phyloP scores from a whole-genome alignment of 2,329 filamentous ascomycete genomes.

The Xylaria sp. region DNA sequence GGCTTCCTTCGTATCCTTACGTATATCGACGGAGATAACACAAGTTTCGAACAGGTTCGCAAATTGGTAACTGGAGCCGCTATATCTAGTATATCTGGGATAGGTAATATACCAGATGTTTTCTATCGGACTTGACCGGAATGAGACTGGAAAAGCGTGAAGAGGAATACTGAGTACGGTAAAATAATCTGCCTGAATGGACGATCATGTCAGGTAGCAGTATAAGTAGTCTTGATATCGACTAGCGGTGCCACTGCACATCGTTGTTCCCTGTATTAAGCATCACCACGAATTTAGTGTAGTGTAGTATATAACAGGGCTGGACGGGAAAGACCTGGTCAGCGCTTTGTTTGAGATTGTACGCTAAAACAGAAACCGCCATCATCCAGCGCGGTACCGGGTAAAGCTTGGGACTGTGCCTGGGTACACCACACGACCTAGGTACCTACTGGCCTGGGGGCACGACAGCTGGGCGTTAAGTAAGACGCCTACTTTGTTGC shows the following conservation, averaged over 20 bases:
- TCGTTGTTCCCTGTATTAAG: conserved; percentile 4
- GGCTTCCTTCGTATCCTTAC: conserved; percentile 4
- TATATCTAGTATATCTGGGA: not conserved
- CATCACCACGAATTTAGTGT: not conserved
- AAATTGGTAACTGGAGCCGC: not conserved
- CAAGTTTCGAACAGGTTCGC: not conserved
- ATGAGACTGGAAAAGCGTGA: conserved; percentile 7
- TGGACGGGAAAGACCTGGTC: conserved; percentile 15
- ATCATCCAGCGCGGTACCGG: conserved; percentile 6
- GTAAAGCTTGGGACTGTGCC: not conserved
- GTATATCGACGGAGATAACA: not conserved
- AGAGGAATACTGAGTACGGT: conserved; percentile 11
- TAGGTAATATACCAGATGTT: conserved; percentile 1
- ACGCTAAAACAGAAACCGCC: conserved; percentile 32
- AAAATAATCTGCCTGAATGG: conserved; percentile 21
- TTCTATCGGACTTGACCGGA: conserved; percentile 13
- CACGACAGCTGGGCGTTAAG: conserved; percentile 19
- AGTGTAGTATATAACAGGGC: conserved; percentile 16
- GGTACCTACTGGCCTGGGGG: conserved; percentile 4
- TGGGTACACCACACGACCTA: not conserved
- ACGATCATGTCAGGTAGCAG: conserved; percentile 14
- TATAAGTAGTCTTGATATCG: conserved; percentile 11
- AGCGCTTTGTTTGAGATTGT: conserved; percentile 26
- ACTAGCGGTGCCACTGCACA: conserved; percentile 18
- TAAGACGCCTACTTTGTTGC: conserved; percentile 3